Conservation (phyloP, 1,139 yeast genomes). For the Pichia norvegensis region DNA sequence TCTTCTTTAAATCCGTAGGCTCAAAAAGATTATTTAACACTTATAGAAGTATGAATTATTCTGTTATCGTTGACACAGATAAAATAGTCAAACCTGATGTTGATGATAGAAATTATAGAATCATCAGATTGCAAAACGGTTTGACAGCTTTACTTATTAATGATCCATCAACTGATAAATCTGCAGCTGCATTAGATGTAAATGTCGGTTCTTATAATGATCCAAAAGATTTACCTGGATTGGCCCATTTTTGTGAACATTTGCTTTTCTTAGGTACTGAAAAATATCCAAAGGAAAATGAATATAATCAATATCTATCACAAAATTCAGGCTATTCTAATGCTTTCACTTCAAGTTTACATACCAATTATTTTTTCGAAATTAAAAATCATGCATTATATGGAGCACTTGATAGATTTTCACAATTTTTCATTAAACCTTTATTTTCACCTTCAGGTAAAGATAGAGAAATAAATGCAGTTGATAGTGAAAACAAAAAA, state of each 20-base stretch:
- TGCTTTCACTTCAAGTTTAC: slow-evolving; percentile 85
- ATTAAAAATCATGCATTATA: slow-evolving; percentile 66
- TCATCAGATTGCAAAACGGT: slow-evolving; percentile 57
- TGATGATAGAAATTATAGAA: slow-evolving; percentile 71
- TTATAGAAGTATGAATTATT: neutral
- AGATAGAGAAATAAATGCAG: slow-evolving; percentile 90
- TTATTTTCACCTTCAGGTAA: slow-evolving; percentile 74
- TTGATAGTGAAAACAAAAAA: slow-evolving; percentile 91
- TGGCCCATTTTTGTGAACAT: slow-evolving; percentile 97
- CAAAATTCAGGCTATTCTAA: slow-evolving; percentile 53
- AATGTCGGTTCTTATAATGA: slow-evolving; percentile 87
- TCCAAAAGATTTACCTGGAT: slow-evolving; percentile 64
- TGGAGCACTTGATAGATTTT: slow-evolving; percentile 86
- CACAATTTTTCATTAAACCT: slow-evolving; percentile 87
- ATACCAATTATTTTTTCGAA: slow-evolving; percentile 88
- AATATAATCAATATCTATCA: slow-evolving; percentile 68
- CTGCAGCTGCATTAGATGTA: slow-evolving; percentile 91
- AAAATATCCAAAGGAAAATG: slow-evolving; percentile 88
- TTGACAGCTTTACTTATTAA: slow-evolving; percentile 70
- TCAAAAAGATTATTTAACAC: neutral
- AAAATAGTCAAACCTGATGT: slow-evolving; percentile 49
- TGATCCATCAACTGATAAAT: slow-evolving; percentile 79
- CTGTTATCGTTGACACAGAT: slow-evolving; percentile 19
- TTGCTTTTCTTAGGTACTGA: slow-evolving; percentile 93
- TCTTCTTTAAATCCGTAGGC: neutral